phyloP scores from a whole-genome alignment of 306 rosid genomes.

The Prunus mume region DNA sequence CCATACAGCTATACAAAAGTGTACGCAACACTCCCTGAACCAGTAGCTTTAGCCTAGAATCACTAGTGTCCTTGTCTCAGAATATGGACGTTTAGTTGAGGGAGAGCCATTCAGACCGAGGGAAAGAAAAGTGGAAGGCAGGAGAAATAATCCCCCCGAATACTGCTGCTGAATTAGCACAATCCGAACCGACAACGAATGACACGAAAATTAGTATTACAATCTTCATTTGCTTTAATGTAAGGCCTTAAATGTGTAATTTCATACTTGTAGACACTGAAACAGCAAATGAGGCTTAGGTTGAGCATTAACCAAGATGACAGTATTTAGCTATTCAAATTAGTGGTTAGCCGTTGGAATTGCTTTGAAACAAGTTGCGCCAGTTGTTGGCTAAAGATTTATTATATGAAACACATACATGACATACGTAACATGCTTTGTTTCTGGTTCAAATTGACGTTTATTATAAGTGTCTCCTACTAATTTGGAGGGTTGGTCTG shows the following conservation, averaged over 20 bases:
- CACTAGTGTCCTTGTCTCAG: constrained; percentile 6
- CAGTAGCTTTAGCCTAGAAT: no score
- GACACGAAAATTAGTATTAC: not conserved
- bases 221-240: not conserved
- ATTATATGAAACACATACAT: no score
- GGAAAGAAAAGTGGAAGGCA: constrained; percentile 13
- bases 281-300: no score
- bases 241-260: not conserved
- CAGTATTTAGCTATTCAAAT: no score
- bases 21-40: not conserved
- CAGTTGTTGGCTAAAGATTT: not conserved
- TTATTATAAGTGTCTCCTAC: not conserved
- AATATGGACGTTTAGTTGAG: constrained; percentile 2
- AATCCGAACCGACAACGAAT: not conserved
- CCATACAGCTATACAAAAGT: constrained; percentile 27
- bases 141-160: constrained; percentile 2
- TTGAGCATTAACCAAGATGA: no score
- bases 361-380: no score
- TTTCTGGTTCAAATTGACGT: constrained; percentile 1
- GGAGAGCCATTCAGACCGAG: not conserved
- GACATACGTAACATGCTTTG: constrained; percentile 1
- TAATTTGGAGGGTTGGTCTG: constrained; percentile 15
- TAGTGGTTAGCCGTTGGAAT: no score
- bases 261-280: not conserved
- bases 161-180: constrained; percentile 5